Evolutionary conservation across 495 filamentous ascomycete species (phyloP).

Genomic region (Hypoxylon cercidicola): DNA sequence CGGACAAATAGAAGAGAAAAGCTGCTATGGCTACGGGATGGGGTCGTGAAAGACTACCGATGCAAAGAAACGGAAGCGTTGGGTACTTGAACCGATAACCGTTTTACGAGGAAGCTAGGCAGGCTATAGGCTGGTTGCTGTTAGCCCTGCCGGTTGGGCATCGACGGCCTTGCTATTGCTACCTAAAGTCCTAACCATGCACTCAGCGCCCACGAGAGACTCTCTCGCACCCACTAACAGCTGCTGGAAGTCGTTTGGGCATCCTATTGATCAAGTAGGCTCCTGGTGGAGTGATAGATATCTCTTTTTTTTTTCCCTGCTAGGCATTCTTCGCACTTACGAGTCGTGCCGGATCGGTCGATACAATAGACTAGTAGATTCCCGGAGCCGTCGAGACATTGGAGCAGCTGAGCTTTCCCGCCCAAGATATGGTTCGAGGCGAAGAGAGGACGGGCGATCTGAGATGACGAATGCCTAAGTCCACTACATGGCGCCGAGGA

Average conservation of each 20-base stretch:
- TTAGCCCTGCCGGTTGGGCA: conserved; percentile 47
- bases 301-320: conserved; percentile 15
- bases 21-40: conserved; percentile 31
- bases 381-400: conserved; percentile 26
- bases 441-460: conserved; percentile 26
- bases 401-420: conserved; percentile 30
- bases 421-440: conserved; percentile 31
- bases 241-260: conserved; percentile 31
- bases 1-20: conserved; percentile 22
- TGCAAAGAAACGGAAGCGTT: conserved; percentile 30
- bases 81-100: conserved; percentile 29
- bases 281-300: conserved; percentile 41
- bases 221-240: conserved; percentile 32
- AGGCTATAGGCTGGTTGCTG: conserved; percentile 19
- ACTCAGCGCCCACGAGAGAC: conserved; percentile 37
- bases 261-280: conserved; percentile 42
- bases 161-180: conserved; percentile 44
- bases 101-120: conserved; percentile 28
- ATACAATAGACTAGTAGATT: conserved; percentile 44
- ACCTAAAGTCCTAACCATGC: conserved; percentile 43
- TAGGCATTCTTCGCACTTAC: conserved; percentile 43
- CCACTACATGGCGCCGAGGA: conserved; percentile 19
- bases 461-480: conserved; percentile 41
- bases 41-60: conserved; percentile 23
- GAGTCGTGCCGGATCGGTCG: conserved; percentile 45